Evolutionary conservation across 176 grass and related monocot genomes (phyloP).

Genomic region (Cocos nucifera): DNA sequence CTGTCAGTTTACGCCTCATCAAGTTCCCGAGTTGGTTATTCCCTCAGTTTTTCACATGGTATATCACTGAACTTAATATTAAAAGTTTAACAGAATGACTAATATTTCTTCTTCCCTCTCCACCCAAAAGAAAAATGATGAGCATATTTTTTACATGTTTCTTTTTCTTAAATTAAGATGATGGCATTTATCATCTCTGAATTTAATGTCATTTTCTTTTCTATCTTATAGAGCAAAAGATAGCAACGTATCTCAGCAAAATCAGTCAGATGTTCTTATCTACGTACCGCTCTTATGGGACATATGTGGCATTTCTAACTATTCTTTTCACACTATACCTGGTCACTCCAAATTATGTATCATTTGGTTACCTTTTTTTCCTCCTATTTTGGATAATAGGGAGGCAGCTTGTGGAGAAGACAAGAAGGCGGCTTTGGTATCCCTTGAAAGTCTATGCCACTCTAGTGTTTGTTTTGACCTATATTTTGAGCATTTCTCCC

Average conservation of each 20-base stretch:
- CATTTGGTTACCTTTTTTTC: constrained; percentile 97
- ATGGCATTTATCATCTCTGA: too few species aligned
- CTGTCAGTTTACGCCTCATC: constrained; percentile 80
- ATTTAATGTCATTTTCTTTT: constrained; percentile 1
- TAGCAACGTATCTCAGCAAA: constrained; percentile 86
- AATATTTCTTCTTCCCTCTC: too few species aligned
- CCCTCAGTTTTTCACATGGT: constrained; percentile 56
- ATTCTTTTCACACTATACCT: constrained; percentile 90
- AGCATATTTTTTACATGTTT: too few species aligned
- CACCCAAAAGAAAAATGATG: too few species aligned
- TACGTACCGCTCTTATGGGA: constrained; percentile 85
- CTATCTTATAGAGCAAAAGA: constrained; percentile 67
- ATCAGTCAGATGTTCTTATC: constrained; percentile 76
- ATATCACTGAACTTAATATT: constrained; percentile 6
- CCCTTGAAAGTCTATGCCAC: constrained; percentile 81
- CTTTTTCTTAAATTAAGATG: too few species aligned
- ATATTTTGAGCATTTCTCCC: constrained; percentile 66
- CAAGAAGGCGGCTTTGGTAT: constrained; percentile 74
- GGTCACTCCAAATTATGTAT: constrained; percentile 96
- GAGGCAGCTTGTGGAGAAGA: constrained; percentile 81
- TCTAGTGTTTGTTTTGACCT: constrained; percentile 75
- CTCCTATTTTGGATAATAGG: constrained; percentile 98
- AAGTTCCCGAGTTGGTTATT: constrained; percentile 38
- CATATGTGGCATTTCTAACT: constrained; percentile 92
- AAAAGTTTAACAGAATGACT: too few species aligned